Base-by-base conservation (phyloP, 495 filamentous ascomycete genomes). In the Penicillium taxi region DNA sequence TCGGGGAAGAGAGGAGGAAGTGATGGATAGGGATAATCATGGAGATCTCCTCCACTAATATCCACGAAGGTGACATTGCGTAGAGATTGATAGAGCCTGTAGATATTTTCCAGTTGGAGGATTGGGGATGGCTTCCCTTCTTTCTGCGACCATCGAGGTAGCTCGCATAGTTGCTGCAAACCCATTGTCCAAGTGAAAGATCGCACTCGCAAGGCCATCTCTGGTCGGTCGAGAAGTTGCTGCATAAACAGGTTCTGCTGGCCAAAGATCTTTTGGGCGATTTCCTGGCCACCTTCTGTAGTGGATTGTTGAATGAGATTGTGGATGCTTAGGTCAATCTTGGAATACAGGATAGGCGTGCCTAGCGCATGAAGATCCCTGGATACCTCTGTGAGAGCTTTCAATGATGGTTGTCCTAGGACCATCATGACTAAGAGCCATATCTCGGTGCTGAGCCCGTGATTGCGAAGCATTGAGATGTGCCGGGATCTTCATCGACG, bases 261-360 rank as follows among this genome's bases (percentile, higher is more conserved):
- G 19, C 31, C 31, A 22, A 34, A 34, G 16, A 34, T 22, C 22
- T 24, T 24, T 11, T 24, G 22, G 6, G 22, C 22, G 22, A 24
- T 6, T 6, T 6, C 22, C 22, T 24, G 22, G 6, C 11, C 22
- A 11, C 22, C 22, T 11, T 24, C 22, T 6, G 22, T 24, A 11
- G 9, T 29, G 26, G 12, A 29, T 14, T 12, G 26, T 5, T 5
- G 26, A 29, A 7, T 29, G 6, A 14, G 6, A 22, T 34, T 14
- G 12, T 34, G 31, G 31, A 34, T n/a, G 14, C 31, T 22, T 2
- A 34, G 31, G 19, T 34, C 18, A 12, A 34, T 18, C 17, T 34
- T 34, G 5, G 31, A 34, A n/a, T 34, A 34, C 17, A 34, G 6
- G 16, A 22, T 22, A 12, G 31, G 18, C 18, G 19, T 9, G 17